A percentile compares a stretch with the other conserved stretches of the same genome.
Evolutionary conservation across 192 early-diverging fungal species (phyloP).

Genomic region (Funneliformis geosporum): DNA sequence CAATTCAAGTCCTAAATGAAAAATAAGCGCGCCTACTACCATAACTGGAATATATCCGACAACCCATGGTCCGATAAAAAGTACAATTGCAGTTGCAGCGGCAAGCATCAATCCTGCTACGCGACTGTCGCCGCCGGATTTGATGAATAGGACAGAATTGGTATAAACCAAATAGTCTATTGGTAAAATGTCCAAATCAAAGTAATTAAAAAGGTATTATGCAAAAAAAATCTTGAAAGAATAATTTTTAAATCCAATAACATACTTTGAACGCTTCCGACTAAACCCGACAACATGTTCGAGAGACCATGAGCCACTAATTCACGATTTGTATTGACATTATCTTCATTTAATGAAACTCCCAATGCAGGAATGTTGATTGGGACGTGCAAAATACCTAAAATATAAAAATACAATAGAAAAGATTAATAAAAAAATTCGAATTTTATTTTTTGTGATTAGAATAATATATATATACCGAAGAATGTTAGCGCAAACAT

Average conservation of each 20-base stretch:
- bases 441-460: too few species aligned
- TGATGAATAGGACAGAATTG: constrained; percentile 90
- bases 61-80: constrained; percentile 81
- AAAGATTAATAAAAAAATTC: too few species aligned
- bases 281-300: constrained; percentile 79
- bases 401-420: neutral
- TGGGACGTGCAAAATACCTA: constrained; percentile 90
- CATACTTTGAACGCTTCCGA: constrained; percentile 77
- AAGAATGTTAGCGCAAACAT: constrained; percentile 94
- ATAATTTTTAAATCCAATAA: neutral
- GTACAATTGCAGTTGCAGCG: constrained; percentile 69
- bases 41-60: constrained; percentile 92
- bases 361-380: constrained; percentile 95
- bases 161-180: constrained; percentile 90
- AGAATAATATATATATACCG: constrained; percentile 38
- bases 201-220: neutral
- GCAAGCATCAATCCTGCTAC: constrained; percentile 87
- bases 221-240: neutral
- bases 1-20: constrained; percentile 93
- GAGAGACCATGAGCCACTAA: constrained; percentile 90
- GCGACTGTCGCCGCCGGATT: constrained; percentile 84
- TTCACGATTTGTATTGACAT: constrained; percentile 91
- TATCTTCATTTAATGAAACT: constrained; percentile 84
- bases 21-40: constrained; percentile 93
- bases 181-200: neutral